Percentiles rank a stretch among this genome's conserved stretches.
Conservation (phyloP, 2,329 filamentous ascomycete genomes). For the Graphiopsis chlorocephala region DNA sequence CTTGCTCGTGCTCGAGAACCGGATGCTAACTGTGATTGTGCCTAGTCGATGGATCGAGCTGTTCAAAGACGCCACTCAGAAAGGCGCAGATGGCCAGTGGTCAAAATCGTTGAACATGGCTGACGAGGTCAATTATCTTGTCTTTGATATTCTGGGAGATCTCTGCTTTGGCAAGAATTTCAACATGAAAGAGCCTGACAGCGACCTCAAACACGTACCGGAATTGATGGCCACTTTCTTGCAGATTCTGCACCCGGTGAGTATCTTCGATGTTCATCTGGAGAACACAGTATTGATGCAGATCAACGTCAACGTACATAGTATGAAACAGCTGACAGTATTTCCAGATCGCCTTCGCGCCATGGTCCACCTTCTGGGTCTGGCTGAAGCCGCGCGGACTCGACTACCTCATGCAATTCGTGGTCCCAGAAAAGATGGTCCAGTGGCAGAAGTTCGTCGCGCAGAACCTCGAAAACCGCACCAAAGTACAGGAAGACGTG, state of each 20-base stretch:
- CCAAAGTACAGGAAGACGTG: constrained; percentile 29
- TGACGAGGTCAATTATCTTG: constrained; percentile 40
- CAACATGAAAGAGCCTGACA: constrained; percentile 40
- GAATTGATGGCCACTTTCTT: constrained; percentile 19
- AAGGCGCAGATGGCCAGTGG: neutral
- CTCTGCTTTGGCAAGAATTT: constrained; percentile 41
- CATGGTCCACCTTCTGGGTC: constrained; percentile 20
- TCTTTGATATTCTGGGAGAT: constrained; percentile 49
- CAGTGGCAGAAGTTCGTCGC: constrained; percentile 44
- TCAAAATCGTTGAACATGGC: constrained; percentile 38
- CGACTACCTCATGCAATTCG: constrained; percentile 42
- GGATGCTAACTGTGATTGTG: neutral
- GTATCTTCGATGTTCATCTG: constrained; percentile 27
- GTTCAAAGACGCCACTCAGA: neutral
- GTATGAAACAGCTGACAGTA: neutral
- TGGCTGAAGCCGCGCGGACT: constrained; percentile 27
- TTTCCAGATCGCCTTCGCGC: constrained; percentile 17
- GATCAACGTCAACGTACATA: neutral
- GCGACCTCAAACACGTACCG: constrained; percentile 29
- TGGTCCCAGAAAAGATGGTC: constrained; percentile 39
- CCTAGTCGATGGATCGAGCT: constrained; percentile 5
- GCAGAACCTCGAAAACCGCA: constrained; percentile 42
- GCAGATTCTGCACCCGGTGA: constrained; percentile 23
- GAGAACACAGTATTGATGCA: neutral
- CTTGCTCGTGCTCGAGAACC: neutral